A percentile compares a stretch with the other conserved stretches of the same genome.
Evolutionary conservation across 805 yeast genomes (phyloP).

Genomic region (Lipomyces sp.): DNA sequence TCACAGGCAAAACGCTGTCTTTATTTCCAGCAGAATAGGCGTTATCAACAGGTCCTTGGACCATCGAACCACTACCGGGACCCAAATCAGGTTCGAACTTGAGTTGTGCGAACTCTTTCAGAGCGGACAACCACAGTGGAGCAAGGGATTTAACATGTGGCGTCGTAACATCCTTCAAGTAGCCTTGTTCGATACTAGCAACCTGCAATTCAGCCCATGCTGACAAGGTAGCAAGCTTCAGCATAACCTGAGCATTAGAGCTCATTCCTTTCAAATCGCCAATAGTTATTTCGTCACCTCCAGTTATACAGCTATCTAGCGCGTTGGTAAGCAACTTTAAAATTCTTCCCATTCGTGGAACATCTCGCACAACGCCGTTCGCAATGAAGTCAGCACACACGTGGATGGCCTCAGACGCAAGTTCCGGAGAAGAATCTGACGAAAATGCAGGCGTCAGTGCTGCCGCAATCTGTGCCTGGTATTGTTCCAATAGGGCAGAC

Average conservation of each 20-base stretch:
- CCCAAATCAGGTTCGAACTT: constrained; percentile 55
- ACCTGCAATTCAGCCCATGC: constrained; percentile 52
- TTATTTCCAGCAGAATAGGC: constrained; percentile 17
- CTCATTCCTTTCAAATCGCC: constrained; percentile 47
- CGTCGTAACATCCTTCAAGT: constrained; percentile 48
- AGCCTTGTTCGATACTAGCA: constrained; percentile 39
- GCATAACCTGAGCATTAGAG: constrained; percentile 46
- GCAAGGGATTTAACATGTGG: constrained; percentile 64
- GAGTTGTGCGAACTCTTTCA: constrained; percentile 73
- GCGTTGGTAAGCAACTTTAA: constrained; percentile 68
- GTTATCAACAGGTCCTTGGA: constrained; percentile 2
- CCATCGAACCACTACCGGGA: constrained; percentile 1
- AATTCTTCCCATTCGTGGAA: constrained; percentile 58
- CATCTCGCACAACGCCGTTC: constrained; percentile 57
- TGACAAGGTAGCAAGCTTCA: constrained; percentile 47
- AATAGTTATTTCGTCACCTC: constrained; percentile 40
- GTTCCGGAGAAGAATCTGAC: constrained; percentile 68
- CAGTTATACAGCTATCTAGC: constrained; percentile 56
- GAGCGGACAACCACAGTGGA: constrained; percentile 77
- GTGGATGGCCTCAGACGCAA: constrained; percentile 76
- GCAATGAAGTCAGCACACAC: constrained; percentile 78
- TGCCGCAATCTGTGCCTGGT: constrained; percentile 90
- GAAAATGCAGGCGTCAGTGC: constrained; percentile 87
- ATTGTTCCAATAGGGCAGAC: constrained; percentile 78
- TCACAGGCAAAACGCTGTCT: constrained; percentile 42